phyloP scores from a whole-genome alignment of 73 alveolate genomes.

The Effrenium voratum region DNA sequence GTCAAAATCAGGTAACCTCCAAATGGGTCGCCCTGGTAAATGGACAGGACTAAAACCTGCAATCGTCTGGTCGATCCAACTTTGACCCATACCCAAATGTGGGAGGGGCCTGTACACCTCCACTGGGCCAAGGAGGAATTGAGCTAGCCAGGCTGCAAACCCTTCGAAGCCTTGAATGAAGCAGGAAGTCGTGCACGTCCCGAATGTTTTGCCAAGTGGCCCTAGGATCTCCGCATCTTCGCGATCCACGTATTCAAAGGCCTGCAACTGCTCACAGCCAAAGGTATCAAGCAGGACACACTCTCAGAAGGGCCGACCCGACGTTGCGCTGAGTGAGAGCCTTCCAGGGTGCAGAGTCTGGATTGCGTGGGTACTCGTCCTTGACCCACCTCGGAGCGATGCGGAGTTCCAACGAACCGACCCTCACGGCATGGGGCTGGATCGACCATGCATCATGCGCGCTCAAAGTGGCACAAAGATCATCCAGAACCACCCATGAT shows the following conservation, averaged over 20 bases:
- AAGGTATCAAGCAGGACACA: neutral
- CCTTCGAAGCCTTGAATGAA: no score
- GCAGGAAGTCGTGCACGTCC: no score
- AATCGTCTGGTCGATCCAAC: neutral
- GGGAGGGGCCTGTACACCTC: neutral
- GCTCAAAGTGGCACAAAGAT: no score
- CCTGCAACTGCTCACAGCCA: neutral
- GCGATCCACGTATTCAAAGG: conserved; percentile 70
- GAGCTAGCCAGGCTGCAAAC: no score
- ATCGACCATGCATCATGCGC: no score
- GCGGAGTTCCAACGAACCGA: no score
- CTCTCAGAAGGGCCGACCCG: neutral
- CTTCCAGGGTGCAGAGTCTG: conserved; percentile 90
- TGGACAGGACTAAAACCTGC: neutral
- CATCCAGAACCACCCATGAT: no score
- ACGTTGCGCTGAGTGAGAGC: neutral
- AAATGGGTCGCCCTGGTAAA: neutral
- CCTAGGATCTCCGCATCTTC: conserved; percentile 90
- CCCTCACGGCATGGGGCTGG: no score
- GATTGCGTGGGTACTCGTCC: conserved; percentile 87
- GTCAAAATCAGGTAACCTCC: neutral
- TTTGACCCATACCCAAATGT: neutral
- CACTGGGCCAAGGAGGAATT: no score
- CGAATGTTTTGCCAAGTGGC: neutral
- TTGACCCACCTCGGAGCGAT: conserved; percentile 55